These are phyloP conservation scores for Leucosporidium scottii DNA, from an alignment of 768 basidiomycete species.

Conservation along the genomic window DNA sequence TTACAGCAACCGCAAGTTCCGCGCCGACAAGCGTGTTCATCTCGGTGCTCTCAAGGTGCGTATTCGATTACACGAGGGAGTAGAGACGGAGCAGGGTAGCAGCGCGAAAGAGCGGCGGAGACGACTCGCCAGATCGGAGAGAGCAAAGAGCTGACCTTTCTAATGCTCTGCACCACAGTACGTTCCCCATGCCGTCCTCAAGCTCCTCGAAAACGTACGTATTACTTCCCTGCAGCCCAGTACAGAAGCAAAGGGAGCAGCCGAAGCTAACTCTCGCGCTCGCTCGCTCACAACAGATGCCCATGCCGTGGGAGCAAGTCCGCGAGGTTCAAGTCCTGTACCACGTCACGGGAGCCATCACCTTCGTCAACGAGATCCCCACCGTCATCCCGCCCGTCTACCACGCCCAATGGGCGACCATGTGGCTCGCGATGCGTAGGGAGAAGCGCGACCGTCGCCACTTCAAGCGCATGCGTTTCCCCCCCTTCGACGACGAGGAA, in stretches of 20 bases:
- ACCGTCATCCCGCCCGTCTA: slow-evolving; percentile 95
- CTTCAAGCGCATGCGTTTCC: slow-evolving; percentile 99
- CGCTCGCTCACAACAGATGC: slow-evolving; percentile 9
- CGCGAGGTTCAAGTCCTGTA: slow-evolving; percentile 97
- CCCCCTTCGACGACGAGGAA: slow-evolving; percentile 98
- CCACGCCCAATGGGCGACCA: slow-evolving; percentile 98
- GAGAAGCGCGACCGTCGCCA: slow-evolving; percentile 98
- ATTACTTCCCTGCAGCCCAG: slow-evolving; percentile 55
- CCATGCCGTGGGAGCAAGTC: slow-evolving; percentile 59
- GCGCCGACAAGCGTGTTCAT: slow-evolving; percentile 98
- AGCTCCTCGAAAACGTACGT: slow-evolving; percentile 75
- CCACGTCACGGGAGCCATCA: slow-evolving; percentile 98
- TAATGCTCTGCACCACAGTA: slow-evolving; percentile 48
- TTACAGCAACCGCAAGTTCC: slow-evolving; percentile 75
- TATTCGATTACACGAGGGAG: not conserved
- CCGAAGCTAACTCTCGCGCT: not conserved
- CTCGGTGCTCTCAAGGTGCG: slow-evolving; percentile 69
- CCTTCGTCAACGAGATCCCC: slow-evolving; percentile 97
- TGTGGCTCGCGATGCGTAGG: slow-evolving; percentile 99
- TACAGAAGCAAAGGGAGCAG: slow-evolving; percentile 56
- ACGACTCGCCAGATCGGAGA: not conserved
- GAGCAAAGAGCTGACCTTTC: not conserved
- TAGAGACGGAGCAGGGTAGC: not conserved
- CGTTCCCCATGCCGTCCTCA: slow-evolving; percentile 98
- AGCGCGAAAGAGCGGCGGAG: not conserved